phyloP scores from a whole-genome alignment of 208 protist species.

The Blastocrithidia nonstop region DNA sequence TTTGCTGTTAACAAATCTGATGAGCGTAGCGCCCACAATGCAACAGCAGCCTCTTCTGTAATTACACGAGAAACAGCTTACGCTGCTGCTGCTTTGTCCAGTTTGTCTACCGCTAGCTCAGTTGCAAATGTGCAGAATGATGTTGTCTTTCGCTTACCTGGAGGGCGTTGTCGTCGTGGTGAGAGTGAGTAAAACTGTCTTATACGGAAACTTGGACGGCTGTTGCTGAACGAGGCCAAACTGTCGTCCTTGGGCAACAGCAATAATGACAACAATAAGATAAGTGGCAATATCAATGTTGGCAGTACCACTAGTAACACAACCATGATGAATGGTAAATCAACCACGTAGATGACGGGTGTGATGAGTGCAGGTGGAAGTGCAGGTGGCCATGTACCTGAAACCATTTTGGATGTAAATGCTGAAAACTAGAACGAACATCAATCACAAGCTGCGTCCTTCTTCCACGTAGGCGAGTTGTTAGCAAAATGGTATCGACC shows the following conservation, averaged over 20 bases:
- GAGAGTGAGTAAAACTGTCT: slow-evolving; percentile 58
- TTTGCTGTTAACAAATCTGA: no score
- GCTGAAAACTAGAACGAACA: not conserved
- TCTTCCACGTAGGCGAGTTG: slow-evolving; percentile 63
- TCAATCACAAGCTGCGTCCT: slow-evolving; percentile 17
- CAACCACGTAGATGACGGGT: slow-evolving; percentile 27
- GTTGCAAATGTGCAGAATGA: no score
- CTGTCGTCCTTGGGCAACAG: not conserved
- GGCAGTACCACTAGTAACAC: not conserved
- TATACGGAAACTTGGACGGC: slow-evolving; percentile 54
- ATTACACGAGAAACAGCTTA: no score
- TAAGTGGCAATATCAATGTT: not conserved
- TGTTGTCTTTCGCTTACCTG: slow-evolving; percentile 47
- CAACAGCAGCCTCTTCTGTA: no score
- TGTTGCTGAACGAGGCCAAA: slow-evolving; percentile 53
- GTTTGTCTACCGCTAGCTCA: not conserved
- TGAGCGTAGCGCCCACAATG: no score
- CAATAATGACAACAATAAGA: not conserved
- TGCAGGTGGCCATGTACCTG: no score
- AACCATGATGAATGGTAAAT: slow-evolving; percentile 8
- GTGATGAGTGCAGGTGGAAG: no score
- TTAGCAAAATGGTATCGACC: slow-evolving; percentile 69
- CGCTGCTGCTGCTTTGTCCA: no score
- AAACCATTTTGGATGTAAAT: not conserved
- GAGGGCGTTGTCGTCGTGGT: slow-evolving; percentile 51